Base-by-base conservation (phyloP, 208 protist species). In the Wallacemonas collosoma region DNA sequence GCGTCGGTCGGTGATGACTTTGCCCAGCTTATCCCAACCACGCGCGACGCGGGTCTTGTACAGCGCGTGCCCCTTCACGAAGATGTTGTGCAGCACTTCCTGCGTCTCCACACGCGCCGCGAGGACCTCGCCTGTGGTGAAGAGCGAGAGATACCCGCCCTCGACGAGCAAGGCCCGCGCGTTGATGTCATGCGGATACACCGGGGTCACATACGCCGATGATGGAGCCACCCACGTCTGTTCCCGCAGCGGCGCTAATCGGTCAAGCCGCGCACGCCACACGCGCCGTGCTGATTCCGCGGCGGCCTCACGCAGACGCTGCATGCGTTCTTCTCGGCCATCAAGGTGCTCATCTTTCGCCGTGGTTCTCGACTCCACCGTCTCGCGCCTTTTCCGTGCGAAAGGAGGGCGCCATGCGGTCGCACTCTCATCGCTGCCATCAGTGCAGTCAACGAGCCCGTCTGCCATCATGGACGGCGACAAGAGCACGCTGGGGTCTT, bases 381-480 rank as follows among this genome's bases (percentile, higher is more conserved):
- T 12, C 45, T 50, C 45, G 45, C 8, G 45, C 45, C 8, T 50
- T 12, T 12, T 12, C 45, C 12, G 6, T 6, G 12, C 45, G 45
- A 6, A 14, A 12, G 6, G 45, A 14, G 45, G 45, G 45, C 8
- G 67, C 67, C 56, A 63, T 9, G 26, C 45, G 6, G 5, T 12
- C 54, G 47, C 54, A 3, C 44, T 78, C 70, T 95, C 87, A 61
- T 93, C 90, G 39, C 86, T 88, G 36, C 77, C 85, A 35, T 84
- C 82, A 64, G 85, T 88, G 71, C 90, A 95, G 79, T 95, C 87
- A 3, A 93, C 80, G 39, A 95, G 68, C 40, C 87, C 87, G 62
- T 95, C 87, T 3, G 72, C 80, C 9, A 95, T 65, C 41, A 82
- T 74, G 15, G 87, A 93, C 3, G 87, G 90, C n/a, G 90, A 60